Evolutionary conservation across 495 filamentous ascomycete genomes (phyloP).

Genomic region (Neurospora sp.): DNA sequence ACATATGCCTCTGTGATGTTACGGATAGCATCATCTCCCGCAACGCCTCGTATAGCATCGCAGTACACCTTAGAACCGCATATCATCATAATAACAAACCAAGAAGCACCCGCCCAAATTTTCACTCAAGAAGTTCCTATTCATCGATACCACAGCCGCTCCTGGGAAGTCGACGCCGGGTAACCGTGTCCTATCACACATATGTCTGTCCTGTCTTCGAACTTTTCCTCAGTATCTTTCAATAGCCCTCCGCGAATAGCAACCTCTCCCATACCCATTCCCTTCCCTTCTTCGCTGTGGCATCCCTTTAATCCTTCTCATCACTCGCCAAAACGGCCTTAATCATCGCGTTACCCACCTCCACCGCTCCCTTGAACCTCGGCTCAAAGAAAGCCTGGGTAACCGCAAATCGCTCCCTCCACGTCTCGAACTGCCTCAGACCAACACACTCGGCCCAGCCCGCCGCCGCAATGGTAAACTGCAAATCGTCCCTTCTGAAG

Average conservation of each 20-base stretch:
- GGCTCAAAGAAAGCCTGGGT: constrained; percentile 88
- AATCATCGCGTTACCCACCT: constrained; percentile 93
- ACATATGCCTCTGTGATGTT: neutral
- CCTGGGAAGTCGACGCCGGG: neutral
- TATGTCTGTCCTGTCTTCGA: no score
- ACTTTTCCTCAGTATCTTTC: no score
- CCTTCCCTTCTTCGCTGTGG: neutral
- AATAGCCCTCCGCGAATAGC: neutral
- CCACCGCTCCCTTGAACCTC: constrained; percentile 72
- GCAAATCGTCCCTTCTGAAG: constrained; percentile 84
- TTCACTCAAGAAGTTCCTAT: no score
- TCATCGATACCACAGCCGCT: neutral
- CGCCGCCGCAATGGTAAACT: constrained; percentile 92
- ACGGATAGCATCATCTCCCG: neutral
- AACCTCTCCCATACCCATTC: neutral
- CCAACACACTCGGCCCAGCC: constrained; percentile 92
- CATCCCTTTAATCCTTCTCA: constrained; percentile 15
- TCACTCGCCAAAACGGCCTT: constrained; percentile 77
- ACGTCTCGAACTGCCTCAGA: constrained; percentile 83
- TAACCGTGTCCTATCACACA: no score
- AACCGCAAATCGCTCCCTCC: constrained; percentile 76
- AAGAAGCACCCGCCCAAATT: neutral
- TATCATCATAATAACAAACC: neutral
- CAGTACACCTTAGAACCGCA: neutral
- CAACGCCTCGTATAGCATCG: neutral